phyloP scores from a whole-genome alignment of 805 yeast genomes.

The Barnettozyma sp. region DNA sequence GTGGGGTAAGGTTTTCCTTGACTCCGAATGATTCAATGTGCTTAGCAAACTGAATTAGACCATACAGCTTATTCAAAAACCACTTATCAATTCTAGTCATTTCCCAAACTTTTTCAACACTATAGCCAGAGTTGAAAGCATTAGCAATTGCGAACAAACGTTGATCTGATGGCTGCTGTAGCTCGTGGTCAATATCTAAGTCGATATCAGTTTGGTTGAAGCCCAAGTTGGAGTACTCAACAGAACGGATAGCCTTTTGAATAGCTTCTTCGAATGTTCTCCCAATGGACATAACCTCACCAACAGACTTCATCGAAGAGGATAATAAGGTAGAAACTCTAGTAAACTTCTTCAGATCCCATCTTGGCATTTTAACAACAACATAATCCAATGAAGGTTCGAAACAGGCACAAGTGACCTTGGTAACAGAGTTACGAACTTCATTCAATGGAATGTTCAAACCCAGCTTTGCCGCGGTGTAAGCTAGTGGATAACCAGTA shows the following conservation, averaged over 20 bases:
- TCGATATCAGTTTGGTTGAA: conserved; percentile 67
- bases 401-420: conserved; percentile 90
- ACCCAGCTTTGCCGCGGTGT: conserved; percentile 96
- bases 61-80: conserved; percentile 84
- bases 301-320: conserved; percentile 96
- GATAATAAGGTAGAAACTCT: conserved; percentile 83
- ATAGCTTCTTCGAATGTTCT: conserved; percentile 96
- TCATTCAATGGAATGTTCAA: conserved; percentile 87
- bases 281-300: conserved; percentile 98
- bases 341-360: conserved; percentile 96
- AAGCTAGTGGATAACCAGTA: conserved; percentile 96
- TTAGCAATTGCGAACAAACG: conserved; percentile 95
- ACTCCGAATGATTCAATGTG: conserved; percentile 50
- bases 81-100: conserved; percentile 91
- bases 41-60: conserved; percentile 65
- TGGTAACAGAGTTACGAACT: conserved; percentile 87
- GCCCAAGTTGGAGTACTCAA: conserved; percentile 93
- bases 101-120: conserved; percentile 88
- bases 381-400: conserved; percentile 97
- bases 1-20: conserved; percentile 51
- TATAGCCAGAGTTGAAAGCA: conserved; percentile 81
- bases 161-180: conserved; percentile 96
- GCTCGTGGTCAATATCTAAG: conserved; percentile 89
- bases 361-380: conserved; percentile 96
- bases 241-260: conserved; percentile 94